A percentile compares a stretch with the other conserved stretches of the same genome.
phyloP scores from a whole-genome alignment of 495 filamentous ascomycete genomes.

The Tuber magnatum region DNA sequence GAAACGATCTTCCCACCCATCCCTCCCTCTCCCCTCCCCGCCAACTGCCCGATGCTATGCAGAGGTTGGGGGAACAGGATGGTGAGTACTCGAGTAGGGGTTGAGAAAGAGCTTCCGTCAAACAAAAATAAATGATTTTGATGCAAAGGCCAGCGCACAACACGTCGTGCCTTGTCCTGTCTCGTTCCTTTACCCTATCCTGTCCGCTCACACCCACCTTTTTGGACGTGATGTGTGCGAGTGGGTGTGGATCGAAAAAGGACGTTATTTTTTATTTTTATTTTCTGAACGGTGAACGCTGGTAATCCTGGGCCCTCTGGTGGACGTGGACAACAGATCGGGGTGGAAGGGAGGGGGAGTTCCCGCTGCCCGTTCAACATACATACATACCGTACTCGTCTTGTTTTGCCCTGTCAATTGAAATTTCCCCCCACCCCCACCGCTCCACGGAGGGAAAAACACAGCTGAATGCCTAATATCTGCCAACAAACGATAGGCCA shows the following conservation, averaged over 20 bases:
- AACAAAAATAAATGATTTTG: conserved; percentile 34
- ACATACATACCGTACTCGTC: neutral
- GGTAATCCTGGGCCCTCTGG: conserved; percentile 25
- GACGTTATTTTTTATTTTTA: conserved; percentile 5
- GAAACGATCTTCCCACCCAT: conserved; percentile 23
- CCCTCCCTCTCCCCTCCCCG: conserved; percentile 18
- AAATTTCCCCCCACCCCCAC: neutral
- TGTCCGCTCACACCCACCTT: conserved; percentile 24
- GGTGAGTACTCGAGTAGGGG: neutral
- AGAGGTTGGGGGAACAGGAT: conserved; percentile 22
- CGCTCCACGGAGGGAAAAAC: neutral
- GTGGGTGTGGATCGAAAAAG: neutral
- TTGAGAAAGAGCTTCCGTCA: conserved; percentile 32
- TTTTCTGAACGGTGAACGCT: conserved; percentile 29
- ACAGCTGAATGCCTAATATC: neutral
- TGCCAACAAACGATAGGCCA: conserved; percentile 1
- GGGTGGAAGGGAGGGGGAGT: conserved; percentile 2
- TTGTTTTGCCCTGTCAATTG: neutral
- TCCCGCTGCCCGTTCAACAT: neutral
- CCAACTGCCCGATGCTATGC: conserved; percentile 28
- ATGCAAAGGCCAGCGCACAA: conserved; percentile 38
- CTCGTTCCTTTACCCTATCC: conserved; percentile 6
- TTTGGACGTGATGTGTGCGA: conserved; percentile 9
- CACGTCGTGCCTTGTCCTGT: conserved; percentile 28
- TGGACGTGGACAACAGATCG: conserved; percentile 32